Evolutionary conservation across 2,329 filamentous ascomycete genomes (phyloP).

Genomic region (Colletotrichum salicis): DNA sequence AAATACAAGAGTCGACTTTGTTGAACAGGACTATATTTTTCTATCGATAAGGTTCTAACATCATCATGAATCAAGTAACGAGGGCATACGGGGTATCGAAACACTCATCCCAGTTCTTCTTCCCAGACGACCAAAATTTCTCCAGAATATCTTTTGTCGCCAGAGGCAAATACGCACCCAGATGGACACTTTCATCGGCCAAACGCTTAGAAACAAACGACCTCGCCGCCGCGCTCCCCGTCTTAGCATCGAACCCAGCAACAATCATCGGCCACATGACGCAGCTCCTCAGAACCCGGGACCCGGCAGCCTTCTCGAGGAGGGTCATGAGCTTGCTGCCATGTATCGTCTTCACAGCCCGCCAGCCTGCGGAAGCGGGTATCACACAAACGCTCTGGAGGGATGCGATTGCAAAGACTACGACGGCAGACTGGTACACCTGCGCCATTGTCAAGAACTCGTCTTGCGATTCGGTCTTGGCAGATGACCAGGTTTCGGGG

Average conservation of each 20-base stretch:
- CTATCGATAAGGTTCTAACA: too few relatives aligned
- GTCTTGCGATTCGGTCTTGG: constrained; percentile 3
- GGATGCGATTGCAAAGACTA: constrained; percentile 49
- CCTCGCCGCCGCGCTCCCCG: neutral
- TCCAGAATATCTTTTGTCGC: constrained; percentile 8
- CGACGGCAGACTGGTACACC: constrained; percentile 44
- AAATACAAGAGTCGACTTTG: too few relatives aligned
- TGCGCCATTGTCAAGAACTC: constrained; percentile 37
- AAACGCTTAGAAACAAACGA: neutral
- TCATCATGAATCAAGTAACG: neutral
- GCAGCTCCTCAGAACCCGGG: neutral
- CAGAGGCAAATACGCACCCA: constrained; percentile 4
- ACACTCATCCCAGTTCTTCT: constrained; percentile 19
- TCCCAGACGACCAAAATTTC: constrained; percentile 10
- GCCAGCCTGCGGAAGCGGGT: constrained; percentile 34
- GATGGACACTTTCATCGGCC: neutral
- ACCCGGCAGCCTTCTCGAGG: constrained; percentile 30
- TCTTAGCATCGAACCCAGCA: constrained; percentile 21
- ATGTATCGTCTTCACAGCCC: constrained; percentile 20
- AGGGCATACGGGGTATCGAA: constrained; percentile 18
- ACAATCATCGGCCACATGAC: constrained; percentile 15
- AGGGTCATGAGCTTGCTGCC: constrained; percentile 33
- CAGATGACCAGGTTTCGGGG: constrained; percentile 44
- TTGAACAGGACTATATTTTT: too few relatives aligned
- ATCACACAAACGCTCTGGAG: constrained; percentile 46